Evolutionary conservation across 306 rosid species (phyloP), one percentile per base, ranked within the genome.

Genomic region (Vigna radiata): DNA sequence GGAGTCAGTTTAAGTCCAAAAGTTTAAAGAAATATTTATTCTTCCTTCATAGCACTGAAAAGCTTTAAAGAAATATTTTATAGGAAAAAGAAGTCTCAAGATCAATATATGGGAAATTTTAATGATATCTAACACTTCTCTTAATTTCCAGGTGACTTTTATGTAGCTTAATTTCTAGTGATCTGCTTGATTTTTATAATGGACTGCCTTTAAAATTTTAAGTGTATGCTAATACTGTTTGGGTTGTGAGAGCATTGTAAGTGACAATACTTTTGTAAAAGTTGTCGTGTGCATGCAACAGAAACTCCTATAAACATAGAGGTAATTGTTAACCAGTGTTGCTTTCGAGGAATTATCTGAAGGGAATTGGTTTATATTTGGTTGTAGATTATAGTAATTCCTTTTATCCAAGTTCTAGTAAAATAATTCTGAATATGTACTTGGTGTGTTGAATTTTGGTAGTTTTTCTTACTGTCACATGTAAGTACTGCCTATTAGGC

Each of bases 61-160:
- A 17, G 33, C 67, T 66, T 33, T 75, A 46, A 23, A 52, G 13
- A 39, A 13, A 37, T n/a, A 58, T 55, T 59, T 68, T 19, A 74
- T 79, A n/a, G n/a, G 75, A 50, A 15, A 67, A 39, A n/a, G 2
- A 62, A 53, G 65, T 67, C 61, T 59, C 17, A 31, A 54, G 12
- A 23, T 76, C 46, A 27, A 36, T 61, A n/a, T 19, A 52, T 19
- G 21, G 29, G 72, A 76, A 65, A 49, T 4, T 52, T 79, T 25
- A 23, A 41, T 19, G 21, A 19, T 19, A 19, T 19, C 21, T 77
- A 41, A 82, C 43, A 82, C 15, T 4, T 78, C 61, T 70, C 31
- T 63, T 71, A 33, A 72, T 56, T 82, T 79, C 63, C 89, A 95
- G 99, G 96, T 95, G 79, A 80, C 81, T 61, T 76, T n/a, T 66